Evolutionary conservation across 2,329 filamentous ascomycete genomes (phyloP), one percentile per base, ranked within the genome.

Genomic region (Magnaporthiopsis rhizophila): DNA sequence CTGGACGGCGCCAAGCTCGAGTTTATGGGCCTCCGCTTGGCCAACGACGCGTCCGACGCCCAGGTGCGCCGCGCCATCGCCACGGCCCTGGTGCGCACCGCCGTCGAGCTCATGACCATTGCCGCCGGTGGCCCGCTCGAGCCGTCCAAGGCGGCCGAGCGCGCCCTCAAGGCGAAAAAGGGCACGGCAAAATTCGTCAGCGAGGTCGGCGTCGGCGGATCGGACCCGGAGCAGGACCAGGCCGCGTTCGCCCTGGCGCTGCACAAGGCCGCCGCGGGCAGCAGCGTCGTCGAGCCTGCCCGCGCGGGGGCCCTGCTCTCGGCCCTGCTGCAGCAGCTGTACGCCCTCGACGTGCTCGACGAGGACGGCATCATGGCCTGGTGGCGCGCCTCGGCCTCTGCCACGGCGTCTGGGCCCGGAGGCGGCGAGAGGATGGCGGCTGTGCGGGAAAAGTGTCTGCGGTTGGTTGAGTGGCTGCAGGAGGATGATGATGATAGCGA

Each of bases 21-120:
- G 74, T 90, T 99, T 67, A 96, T 93, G 80, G 91, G 92, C 60
- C 82, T 98, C n/a, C 89, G 94, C 13, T 91, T 99, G 75, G 89
- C 89, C 64, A 91, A 90, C 71, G 92, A 98, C 71, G 95, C 95
- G 2, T 93, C 92, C 0, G 94, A 97, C 72, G 84, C 89, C 68
- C 90, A 95, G 75, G 91, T 98, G 71, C 90, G 94, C 59, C 88
- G 89, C 45, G 92, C 95, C 21, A 88, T 98, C 30, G 91, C 91
- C 2, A 86, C 89, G 2, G 90, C 93, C 0, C 94, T 98, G 73
- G 89, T 91, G 71, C 91, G 90, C 71, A 89, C 90, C 65, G 89
- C 93, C 59, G 83, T 87, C 7, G 89, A 92, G 73, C 83, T 97
- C 30, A 73, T 81, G 67, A 79, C 78, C 5, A 30, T 5, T 30